Conservation (phyloP, 139 green algal genomes). For the Choricystis sp. region DNA sequence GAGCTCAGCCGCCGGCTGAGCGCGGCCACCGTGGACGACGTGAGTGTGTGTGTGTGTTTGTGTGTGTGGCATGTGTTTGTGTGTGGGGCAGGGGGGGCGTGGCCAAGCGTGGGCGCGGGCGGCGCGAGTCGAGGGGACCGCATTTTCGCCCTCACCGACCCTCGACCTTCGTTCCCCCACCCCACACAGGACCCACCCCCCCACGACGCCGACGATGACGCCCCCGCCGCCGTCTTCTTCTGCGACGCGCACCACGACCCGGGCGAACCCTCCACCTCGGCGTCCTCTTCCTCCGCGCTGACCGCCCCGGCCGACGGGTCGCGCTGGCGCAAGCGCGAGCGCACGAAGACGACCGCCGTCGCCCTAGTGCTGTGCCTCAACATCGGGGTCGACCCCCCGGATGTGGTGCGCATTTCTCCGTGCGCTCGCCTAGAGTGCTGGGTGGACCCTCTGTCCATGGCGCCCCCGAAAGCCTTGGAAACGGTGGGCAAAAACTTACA, state of each 20-base stretch:
- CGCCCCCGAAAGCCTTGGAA: slow-evolving; percentile 81
- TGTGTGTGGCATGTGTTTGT: too few species aligned
- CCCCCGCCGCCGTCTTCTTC: not conserved
- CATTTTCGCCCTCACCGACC: not conserved
- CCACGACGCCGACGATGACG: not conserved
- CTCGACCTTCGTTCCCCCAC: not conserved
- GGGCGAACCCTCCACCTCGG: too few species aligned
- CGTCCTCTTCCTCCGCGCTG: not conserved
- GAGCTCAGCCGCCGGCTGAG: too few species aligned
- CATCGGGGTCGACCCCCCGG: slow-evolving; percentile 95
- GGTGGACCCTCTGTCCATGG: slow-evolving; percentile 87
- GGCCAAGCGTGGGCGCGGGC: too few species aligned
- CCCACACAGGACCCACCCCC: not conserved
- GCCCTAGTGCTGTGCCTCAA: slow-evolving; percentile 97
- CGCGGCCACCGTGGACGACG: too few species aligned
- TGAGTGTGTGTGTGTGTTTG: too few species aligned
- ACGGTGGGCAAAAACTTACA: slow-evolving; percentile 96
- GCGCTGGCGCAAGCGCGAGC: slow-evolving; percentile 75
- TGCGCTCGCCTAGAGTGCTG: slow-evolving; percentile 89
- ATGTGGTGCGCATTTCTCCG: slow-evolving; percentile 93
- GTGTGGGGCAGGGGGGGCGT: too few species aligned
- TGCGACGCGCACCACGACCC: not conserved
- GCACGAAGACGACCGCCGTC: slow-evolving; percentile 78
- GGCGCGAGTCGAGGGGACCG: too few species aligned
- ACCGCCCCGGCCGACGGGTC: not conserved